Evolutionary conservation across 371 early-diverging fungal genomes (phyloP).

Genomic region (Mucor mucedo): DNA sequence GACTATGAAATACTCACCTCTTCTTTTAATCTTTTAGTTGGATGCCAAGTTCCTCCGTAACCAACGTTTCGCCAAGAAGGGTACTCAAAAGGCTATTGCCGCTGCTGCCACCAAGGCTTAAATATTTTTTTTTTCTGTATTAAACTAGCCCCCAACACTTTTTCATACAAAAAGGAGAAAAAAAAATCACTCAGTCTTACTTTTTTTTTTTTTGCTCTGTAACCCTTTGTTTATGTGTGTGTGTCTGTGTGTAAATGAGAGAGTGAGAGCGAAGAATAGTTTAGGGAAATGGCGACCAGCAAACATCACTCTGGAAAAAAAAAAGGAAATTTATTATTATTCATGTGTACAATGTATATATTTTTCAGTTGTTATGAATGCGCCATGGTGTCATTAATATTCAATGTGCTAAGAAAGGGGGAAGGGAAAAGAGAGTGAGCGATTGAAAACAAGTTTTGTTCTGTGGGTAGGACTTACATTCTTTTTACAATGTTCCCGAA

Average conservation of each 20-base stretch:
- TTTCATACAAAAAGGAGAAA: neutral
- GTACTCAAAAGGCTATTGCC: constrained; percentile 45
- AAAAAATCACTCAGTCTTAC: neutral
- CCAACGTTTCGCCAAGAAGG: constrained; percentile 96
- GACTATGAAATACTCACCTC: neutral
- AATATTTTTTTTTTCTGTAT: constrained; percentile 12
- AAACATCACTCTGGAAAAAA: neutral
- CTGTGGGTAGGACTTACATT: constrained; percentile 36
- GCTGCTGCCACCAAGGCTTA: constrained; percentile 70
- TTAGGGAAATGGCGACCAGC: no score
- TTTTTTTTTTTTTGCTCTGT: neutral
- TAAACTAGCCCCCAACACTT: neutral
- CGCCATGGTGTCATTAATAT: neutral
- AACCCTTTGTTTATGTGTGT: neutral
- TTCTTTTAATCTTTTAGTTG: constrained; percentile 48
- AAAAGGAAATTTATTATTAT: neutral
- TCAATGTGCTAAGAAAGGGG: constrained; percentile 18
- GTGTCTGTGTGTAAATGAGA: neutral
- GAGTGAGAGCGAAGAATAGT: no score
- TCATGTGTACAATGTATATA: no score
- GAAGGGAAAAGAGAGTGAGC: no score
- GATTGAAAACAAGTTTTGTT: neutral
- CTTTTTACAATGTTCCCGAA: constrained; percentile 55
- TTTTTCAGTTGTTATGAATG: no score
- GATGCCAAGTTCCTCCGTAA: constrained; percentile 98